Base-by-base conservation (phyloP, 2,329 filamentous ascomycete genomes). In the Calonectria pseudoreteaudii region DNA sequence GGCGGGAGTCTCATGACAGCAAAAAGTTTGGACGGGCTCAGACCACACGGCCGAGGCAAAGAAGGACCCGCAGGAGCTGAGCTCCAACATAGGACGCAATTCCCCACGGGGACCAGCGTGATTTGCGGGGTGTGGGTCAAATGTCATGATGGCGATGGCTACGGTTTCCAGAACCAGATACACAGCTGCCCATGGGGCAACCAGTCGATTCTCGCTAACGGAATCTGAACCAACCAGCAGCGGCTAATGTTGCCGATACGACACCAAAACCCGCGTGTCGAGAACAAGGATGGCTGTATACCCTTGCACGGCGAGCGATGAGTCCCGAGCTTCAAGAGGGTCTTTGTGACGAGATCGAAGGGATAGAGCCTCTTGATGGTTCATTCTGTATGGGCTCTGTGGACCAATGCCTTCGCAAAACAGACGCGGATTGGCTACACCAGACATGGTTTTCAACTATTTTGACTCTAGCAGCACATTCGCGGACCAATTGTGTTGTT, bases 31-130 rank as follows among this genome's bases (percentile, higher is more conserved):
- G 18, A 52, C 20, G 26, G 53, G 47, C 64, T 72, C 64, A 72
- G 70, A 30, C 70, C 64, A 72, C 65, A 36, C n/a, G n/a, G 18
- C n/a, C 18, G 18, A n/a, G 30, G 18, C n/a, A 34, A 36, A 36
- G 65, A 34, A 36, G 47, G 65, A 64, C 70, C 70, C 70, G 47
- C 65, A 36, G 8, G 20, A 68, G 16, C 26, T 23, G 10, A 14
- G n/a, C 60, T 47, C 41, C 44, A 69, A 31, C 11, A 41, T 16
- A 26, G 10, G 50, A 53, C 41, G 34, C 31, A 31, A 36, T 72
- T 72, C 70, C 70, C 70, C 70, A 72, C 65, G 70, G 70, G 70
- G 70, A 30, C 28, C 44, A 50, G 52, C 31, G 20, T 41, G 18
- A 47, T 68, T 68, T 68, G 70, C 49, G 70, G 70, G 70, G 70